Conservation (phyloP, 108 stramenopile species). For the Cyclotella baltica region DNA sequence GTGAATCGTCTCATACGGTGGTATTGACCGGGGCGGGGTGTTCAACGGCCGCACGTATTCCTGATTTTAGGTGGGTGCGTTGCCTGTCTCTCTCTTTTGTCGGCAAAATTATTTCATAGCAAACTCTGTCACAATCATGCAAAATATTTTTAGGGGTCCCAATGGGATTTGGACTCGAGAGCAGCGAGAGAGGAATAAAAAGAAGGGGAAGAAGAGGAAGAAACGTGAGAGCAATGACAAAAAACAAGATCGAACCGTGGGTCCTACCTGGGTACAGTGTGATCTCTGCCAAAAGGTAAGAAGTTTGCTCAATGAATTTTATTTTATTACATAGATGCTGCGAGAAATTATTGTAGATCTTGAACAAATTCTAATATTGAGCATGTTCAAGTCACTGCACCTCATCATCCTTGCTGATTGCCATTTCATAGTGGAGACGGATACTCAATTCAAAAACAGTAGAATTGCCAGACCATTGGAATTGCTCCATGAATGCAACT, state of each 20-base stretch:
- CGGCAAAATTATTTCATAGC: too few relatives aligned
- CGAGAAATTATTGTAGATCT: background rate
- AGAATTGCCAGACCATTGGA: background rate
- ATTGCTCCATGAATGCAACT: conserved; percentile 9
- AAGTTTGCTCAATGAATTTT: background rate
- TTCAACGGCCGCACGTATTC: conserved; percentile 91
- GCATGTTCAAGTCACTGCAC: background rate
- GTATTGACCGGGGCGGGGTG: conserved; percentile 97
- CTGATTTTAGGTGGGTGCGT: too few relatives aligned
- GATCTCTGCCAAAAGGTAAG: conserved; percentile 18
- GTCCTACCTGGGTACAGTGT: conserved; percentile 14
- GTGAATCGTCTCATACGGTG: conserved; percentile 60
- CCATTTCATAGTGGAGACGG: conserved; percentile 1
- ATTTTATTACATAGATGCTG: background rate
- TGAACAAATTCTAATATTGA: background rate
- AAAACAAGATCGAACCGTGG: background rate
- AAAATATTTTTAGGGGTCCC: too few relatives aligned
- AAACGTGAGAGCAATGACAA: conserved; percentile 16
- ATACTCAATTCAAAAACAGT: background rate
- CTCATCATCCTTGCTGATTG: background rate
- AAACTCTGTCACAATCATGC: too few relatives aligned
- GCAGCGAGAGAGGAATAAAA: conserved; percentile 47
- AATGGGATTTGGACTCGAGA: conserved; percentile 93
- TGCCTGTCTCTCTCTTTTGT: too few relatives aligned
- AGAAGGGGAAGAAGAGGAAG: conserved; percentile 22